These are phyloP conservation scores for Sparassis latifolia DNA, from an alignment of 1,284 basidiomycete genomes.

Conservation along the genomic window DNA sequence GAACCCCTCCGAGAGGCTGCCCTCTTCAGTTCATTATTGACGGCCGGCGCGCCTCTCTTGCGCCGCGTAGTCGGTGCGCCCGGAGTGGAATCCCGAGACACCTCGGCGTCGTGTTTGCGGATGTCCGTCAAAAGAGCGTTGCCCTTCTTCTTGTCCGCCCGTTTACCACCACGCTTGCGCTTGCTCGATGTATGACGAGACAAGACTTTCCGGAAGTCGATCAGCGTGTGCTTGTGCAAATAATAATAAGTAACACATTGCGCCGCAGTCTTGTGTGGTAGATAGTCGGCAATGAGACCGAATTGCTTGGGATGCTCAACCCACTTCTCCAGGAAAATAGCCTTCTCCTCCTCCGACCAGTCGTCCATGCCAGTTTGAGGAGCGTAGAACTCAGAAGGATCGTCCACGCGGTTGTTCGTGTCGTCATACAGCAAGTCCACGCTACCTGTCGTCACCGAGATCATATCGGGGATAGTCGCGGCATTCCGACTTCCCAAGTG, in stretches of 20 bases:
- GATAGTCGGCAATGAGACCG: constrained; percentile 74
- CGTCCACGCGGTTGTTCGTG: constrained; percentile 74
- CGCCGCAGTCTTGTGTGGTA: constrained; percentile 81
- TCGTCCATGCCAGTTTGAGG: constrained; percentile 65
- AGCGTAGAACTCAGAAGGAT: constrained; percentile 77
- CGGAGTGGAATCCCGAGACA: constrained; percentile 28
- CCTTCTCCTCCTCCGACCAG: constrained; percentile 87
- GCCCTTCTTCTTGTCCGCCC: constrained; percentile 65
- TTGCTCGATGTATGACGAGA: constrained; percentile 59
- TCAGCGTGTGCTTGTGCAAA: constrained; percentile 83
- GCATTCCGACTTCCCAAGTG: constrained; percentile 83
- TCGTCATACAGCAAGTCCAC: constrained; percentile 74
- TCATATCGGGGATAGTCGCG: constrained; percentile 92
- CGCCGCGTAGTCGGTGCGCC: constrained; percentile 12
- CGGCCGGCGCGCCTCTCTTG: constrained; percentile 9
- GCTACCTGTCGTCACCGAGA: constrained; percentile 59
- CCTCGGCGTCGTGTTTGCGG: constrained; percentile 66
- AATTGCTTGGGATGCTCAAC: constrained; percentile 91
- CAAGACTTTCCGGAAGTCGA: constrained; percentile 80
- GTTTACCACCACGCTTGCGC: constrained; percentile 49
- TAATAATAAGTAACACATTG: constrained; percentile 96
- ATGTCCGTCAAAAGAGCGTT: constrained; percentile 78
- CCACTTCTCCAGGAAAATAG: constrained; percentile 77
- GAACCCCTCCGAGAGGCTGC: constrained; percentile 29
- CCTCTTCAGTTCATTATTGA: constrained; percentile 17